Percentiles rank a stretch among this genome's conserved stretches.
Evolutionary conservation across 208 protist species (phyloP).

Genomic region (Trypanosoma caninum): DNA sequence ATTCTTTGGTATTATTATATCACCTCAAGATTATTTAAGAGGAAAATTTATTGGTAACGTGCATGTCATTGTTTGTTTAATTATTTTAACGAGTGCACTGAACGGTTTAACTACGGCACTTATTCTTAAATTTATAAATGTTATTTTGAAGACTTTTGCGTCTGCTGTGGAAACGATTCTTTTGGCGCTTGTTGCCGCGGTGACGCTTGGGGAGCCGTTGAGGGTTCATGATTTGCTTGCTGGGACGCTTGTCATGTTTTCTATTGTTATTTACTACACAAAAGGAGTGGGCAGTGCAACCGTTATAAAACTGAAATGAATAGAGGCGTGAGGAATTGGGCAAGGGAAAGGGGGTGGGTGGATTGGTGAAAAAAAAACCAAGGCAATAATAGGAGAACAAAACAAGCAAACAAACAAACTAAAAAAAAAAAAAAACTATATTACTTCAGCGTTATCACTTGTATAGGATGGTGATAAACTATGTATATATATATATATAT

Average conservation of each 20-base stretch:
- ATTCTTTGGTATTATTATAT: constrained; percentile 31
- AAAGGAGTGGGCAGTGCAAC: constrained; percentile 9
- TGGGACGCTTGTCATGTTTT: constrained; percentile 37
- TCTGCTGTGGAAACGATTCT: constrained; percentile 59
- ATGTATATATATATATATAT: background rate
- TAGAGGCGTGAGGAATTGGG: background rate
- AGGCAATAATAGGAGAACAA: background rate
- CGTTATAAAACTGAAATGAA: background rate
- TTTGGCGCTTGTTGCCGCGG: constrained; percentile 29
- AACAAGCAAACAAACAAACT: background rate
- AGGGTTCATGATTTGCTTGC: constrained; percentile 41
- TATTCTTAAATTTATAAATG: constrained; percentile 78
- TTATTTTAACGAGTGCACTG: constrained; percentile 42
- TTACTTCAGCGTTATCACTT: background rate
- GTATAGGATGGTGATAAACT: too few species aligned
- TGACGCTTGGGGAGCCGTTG: constrained; percentile 46
- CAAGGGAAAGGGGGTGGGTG: background rate
- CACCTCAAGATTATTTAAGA: constrained; percentile 24
- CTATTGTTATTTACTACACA: constrained; percentile 58
- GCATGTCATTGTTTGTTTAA: constrained; percentile 29
- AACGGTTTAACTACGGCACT: constrained; percentile 60
- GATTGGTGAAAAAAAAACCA: too few species aligned
- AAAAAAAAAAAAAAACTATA: background rate
- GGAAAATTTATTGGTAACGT: constrained; percentile 6
- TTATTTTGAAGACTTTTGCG: constrained; percentile 74